Conservation (phyloP, 768 basidiomycete genomes). For the Podaxis carcinomalis region DNA sequence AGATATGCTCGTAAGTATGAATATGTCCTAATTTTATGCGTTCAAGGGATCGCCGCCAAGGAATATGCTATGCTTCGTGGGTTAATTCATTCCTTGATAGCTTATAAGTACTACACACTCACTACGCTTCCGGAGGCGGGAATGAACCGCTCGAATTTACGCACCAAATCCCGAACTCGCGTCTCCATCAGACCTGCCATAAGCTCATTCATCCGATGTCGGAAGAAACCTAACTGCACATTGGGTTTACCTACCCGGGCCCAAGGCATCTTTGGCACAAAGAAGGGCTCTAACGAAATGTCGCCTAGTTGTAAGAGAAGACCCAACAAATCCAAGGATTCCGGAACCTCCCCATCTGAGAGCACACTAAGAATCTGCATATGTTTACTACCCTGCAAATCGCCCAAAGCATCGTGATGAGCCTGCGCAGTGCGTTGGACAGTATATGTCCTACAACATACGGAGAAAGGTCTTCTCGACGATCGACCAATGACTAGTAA, state of each 20-base stretch:
- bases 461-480: background rate
- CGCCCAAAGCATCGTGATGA: background rate
- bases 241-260: constrained; percentile 2
- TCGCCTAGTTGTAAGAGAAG: background rate
- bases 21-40: too few relatives aligned
- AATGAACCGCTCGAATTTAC: background rate
- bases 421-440: background rate
- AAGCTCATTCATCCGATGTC: constrained; percentile 5
- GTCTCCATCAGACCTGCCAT: background rate
- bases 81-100: background rate
- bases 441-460: constrained; percentile 1
- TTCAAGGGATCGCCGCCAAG: background rate
- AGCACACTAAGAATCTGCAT: background rate
- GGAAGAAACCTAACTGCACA: background rate
- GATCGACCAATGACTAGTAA: background rate
- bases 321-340: background rate
- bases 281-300: background rate
- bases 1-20: too few relatives aligned
- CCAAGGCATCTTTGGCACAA: background rate
- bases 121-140: background rate
- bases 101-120: background rate
- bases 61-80: background rate
- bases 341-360: background rate
- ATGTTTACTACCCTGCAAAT: background rate
- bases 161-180: background rate